Conservation (phyloP, 306 rosid species). For the Cucurbita pepo region DNA sequence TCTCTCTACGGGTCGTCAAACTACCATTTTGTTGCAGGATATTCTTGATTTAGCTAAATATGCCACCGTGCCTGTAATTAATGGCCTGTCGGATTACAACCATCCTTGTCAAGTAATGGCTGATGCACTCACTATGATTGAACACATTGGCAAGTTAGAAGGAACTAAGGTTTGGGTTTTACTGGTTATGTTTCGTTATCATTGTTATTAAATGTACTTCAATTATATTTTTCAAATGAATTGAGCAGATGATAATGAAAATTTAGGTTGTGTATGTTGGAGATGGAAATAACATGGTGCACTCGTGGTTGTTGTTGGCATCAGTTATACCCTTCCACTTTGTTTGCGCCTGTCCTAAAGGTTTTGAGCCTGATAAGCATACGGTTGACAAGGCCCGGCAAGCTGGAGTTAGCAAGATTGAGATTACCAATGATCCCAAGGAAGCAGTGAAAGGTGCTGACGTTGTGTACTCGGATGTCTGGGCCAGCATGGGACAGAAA, state of each 20-base stretch:
- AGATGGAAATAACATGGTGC: constrained; percentile 95
- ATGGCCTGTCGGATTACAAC: constrained; percentile 95
- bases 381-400: constrained; percentile 68
- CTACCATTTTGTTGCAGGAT: constrained; percentile 35
- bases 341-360: constrained; percentile 79
- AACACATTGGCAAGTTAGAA: constrained; percentile 67
- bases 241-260: background rate
- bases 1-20: background rate
- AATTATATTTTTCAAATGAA: background rate
- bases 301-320: constrained; percentile 92
- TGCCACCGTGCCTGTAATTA: constrained; percentile 73
- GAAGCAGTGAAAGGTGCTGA: constrained; percentile 92
- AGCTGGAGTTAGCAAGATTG: constrained; percentile 90
- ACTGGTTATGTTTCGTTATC: background rate
- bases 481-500: constrained; percentile 99
- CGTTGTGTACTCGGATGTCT: constrained; percentile 83
- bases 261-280: constrained; percentile 89
- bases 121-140: constrained; percentile 89
- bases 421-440: constrained; percentile 71
- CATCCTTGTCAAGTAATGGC: constrained; percentile 98
- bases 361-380: constrained; percentile 75
- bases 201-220: background rate
- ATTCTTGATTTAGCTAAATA: constrained; percentile 78
- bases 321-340: constrained; percentile 84
- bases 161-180: constrained; percentile 63